phyloP scores from a whole-genome alignment of 2,329 filamentous ascomycete genomes.

The Myrmaecium sp. region DNA sequence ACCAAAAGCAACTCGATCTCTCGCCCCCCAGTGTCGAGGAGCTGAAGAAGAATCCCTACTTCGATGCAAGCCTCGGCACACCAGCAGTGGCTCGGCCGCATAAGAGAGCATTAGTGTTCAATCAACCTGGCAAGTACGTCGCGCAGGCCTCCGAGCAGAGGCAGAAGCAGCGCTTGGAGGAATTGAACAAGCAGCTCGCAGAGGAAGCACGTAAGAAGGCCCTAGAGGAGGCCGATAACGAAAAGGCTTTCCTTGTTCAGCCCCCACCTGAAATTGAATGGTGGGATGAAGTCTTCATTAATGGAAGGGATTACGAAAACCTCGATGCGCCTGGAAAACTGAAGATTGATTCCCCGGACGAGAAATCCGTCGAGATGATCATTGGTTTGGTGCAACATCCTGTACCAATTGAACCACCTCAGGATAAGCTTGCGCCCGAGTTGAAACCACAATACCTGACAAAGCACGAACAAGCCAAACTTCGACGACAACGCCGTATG shows the following conservation, averaged over 20 bases:
- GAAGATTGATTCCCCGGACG: slow-evolving; percentile 63
- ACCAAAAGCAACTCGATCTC: slow-evolving; percentile 36
- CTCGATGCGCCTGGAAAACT: slow-evolving; percentile 48
- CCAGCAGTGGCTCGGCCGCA: slow-evolving; percentile 42
- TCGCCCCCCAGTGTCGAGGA: slow-evolving; percentile 41
- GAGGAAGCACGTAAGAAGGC: slow-evolving; percentile 76
- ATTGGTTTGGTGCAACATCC: slow-evolving; percentile 88
- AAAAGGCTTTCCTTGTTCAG: slow-evolving; percentile 77
- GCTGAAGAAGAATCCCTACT: slow-evolving; percentile 62
- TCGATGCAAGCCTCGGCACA: slow-evolving; percentile 49
- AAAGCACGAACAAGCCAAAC: slow-evolving; percentile 74
- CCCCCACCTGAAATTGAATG: slow-evolving; percentile 80
- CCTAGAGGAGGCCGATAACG: slow-evolving; percentile 83
- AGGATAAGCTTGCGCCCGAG: slow-evolving; percentile 63
- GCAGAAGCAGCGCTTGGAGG: slow-evolving; percentile 74
- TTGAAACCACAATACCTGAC: slow-evolving; percentile 90
- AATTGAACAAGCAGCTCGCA: slow-evolving; percentile 87
- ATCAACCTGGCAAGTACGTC: slow-evolving; percentile 94
- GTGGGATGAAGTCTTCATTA: slow-evolving; percentile 86
- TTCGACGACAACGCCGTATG: slow-evolving; percentile 77
- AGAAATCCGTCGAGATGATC: too few relatives aligned
- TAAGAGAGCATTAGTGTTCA: slow-evolving; percentile 68
- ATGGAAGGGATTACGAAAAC: slow-evolving; percentile 56
- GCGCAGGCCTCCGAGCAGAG: slow-evolving; percentile 81
- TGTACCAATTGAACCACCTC: slow-evolving; percentile 74